These are phyloP conservation scores for Puccinellia tenuiflora DNA, from an alignment of 176 grass and related monocot species.

Conservation along the genomic window DNA sequence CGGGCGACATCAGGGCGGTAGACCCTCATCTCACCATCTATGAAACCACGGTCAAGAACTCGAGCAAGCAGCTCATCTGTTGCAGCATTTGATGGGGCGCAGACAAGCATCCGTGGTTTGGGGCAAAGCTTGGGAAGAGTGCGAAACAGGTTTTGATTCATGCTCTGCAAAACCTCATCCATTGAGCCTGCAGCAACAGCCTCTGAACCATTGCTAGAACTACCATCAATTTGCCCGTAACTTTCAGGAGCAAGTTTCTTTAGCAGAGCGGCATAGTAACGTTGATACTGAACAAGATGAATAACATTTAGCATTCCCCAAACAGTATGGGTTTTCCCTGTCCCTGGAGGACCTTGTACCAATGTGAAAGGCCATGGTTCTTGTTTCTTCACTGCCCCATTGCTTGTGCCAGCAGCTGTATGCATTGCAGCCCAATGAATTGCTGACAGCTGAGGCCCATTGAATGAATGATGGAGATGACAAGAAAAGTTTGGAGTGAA, in stretches of 20 bases:
- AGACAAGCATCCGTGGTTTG: slow-evolving; percentile 95
- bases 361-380: slow-evolving; percentile 93
- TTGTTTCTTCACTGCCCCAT: slow-evolving; percentile 64
- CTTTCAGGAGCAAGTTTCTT: slow-evolving; percentile 96
- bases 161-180: slow-evolving; percentile 91
- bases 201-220: slow-evolving; percentile 36
- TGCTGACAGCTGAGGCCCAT: slow-evolving; percentile 73
- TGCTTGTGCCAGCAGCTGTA: slow-evolving; percentile 74
- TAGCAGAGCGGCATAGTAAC: slow-evolving; percentile 81
- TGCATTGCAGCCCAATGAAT: slow-evolving; percentile 95
- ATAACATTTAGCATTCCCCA: slow-evolving; percentile 99
- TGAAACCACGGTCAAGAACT: slow-evolving; percentile 94
- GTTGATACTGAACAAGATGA: slow-evolving; percentile 95
- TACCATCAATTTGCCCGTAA: slow-evolving; percentile 70
- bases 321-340: slow-evolving; percentile 87
- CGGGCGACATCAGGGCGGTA: slow-evolving; percentile 93
- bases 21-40: slow-evolving; percentile 97
- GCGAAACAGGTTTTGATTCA: slow-evolving; percentile 90
- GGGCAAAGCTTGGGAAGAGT: slow-evolving; percentile 95
- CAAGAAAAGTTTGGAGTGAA: slow-evolving; percentile 77
- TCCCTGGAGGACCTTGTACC: slow-evolving; percentile 86
- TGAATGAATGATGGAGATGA: slow-evolving; percentile 70
- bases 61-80: slow-evolving; percentile 88
- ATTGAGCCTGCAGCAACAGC: slow-evolving; percentile 64
- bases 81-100: slow-evolving; percentile 91